Conservation (phyloP, 495 filamentous ascomycete species). For the Penicillium subrubescens region DNA sequence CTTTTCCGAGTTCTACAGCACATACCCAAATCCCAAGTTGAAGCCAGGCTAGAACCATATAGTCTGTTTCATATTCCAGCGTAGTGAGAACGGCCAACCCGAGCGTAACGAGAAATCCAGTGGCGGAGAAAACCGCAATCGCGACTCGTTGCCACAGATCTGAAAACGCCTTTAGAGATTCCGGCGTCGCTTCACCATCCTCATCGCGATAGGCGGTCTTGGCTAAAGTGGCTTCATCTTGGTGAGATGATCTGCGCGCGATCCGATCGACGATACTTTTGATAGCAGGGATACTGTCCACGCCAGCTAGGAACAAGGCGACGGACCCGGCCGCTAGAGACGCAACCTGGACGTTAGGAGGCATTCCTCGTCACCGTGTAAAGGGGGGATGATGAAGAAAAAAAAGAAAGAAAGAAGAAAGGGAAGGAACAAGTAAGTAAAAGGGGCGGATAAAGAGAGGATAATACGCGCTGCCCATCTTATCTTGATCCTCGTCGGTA, state of each 20-base stretch:
- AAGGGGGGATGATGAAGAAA: background rate
- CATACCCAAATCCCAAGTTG: constrained; percentile 42
- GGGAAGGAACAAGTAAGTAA: background rate
- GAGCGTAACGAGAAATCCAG: constrained; percentile 23
- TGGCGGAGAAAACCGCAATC: constrained; percentile 23
- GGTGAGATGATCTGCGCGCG: constrained; percentile 16
- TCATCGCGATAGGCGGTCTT: constrained; percentile 32
- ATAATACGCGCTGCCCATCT: constrained; percentile 6
- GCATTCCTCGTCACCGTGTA: constrained; percentile 28
- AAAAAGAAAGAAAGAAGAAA: background rate
- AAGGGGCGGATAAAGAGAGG: background rate
- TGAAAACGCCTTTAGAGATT: constrained; percentile 33
- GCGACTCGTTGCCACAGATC: constrained; percentile 30
- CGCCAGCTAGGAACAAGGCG: constrained; percentile 29
- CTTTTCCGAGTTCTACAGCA: constrained; percentile 2
- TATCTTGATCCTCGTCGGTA: constrained; percentile 4
- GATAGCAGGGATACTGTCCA: constrained; percentile 29
- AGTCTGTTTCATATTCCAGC: background rate
- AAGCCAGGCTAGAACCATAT: constrained; percentile 32
- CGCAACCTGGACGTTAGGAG: constrained; percentile 19
- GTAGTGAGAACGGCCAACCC: constrained; percentile 29
- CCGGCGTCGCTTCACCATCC: constrained; percentile 35
- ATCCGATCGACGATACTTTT: constrained; percentile 25
- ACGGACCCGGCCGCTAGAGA: constrained; percentile 23
- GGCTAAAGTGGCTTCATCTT: constrained; percentile 25